phyloP scores from a whole-genome alignment of 176 grass and related monocot species.

The Oryza meridionalis region DNA sequence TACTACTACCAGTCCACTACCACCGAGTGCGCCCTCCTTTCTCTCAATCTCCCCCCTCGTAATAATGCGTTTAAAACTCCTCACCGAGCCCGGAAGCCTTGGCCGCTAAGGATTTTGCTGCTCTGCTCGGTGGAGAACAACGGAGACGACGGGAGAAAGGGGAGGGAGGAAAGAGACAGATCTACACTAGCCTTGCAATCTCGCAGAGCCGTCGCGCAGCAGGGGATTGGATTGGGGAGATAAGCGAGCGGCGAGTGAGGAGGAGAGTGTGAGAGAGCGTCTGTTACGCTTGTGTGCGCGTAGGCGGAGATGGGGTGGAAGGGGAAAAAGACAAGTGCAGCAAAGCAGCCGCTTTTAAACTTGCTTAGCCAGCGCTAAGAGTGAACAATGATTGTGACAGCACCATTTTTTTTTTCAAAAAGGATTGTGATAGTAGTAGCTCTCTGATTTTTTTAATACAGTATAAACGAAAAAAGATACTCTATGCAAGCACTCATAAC shows the following conservation, averaged over 20 bases:
- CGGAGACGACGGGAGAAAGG: neutral
- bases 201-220: slow-evolving; percentile 18
- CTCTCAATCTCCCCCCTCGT: neutral
- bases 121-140: neutral
- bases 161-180: slow-evolving; percentile 26
- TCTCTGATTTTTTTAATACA: too few species aligned
- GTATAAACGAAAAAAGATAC: too few species aligned
- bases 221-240: slow-evolving; percentile 31
- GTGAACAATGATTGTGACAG: slow-evolving; percentile 15
- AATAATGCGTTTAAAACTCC: slow-evolving; percentile 30
- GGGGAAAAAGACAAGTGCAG: slow-evolving; percentile 35
- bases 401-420: neutral
- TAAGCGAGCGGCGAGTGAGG: neutral
- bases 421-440: neutral
- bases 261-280: neutral
- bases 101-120: slow-evolving; percentile 53
- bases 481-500: too few species aligned
- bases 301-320: neutral
- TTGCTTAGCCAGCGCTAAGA: neutral
- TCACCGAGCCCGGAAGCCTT: slow-evolving; percentile 36
- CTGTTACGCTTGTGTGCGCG: neutral
- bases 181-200: slow-evolving; percentile 23
- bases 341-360: slow-evolving; percentile 39
- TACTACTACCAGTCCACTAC: neutral
- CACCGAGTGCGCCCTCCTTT: slow-evolving; percentile 40